Evolutionary conservation across 805 yeast genomes (phyloP), one percentile per base, ranked within the genome.

Genomic region (Pichia deserticola): DNA sequence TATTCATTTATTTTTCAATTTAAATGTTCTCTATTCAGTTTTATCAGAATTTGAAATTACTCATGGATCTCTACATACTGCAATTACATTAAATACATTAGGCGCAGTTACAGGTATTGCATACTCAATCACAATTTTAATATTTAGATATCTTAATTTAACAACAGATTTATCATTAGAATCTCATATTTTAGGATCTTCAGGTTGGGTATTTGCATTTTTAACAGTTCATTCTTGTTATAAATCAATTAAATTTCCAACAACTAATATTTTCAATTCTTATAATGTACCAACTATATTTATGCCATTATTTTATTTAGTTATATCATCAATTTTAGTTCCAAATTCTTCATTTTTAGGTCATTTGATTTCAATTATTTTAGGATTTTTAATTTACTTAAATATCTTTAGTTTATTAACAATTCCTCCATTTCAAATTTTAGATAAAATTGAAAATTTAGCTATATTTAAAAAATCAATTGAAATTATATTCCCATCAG

Each of bases 11-110:
- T 42, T 76, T 5, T 66, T 84, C 57, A 88, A 87, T 58, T 50
- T 78, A 8, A 52, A 79, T 37, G 75, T 84, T 1, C 61, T 89
- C 42, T 70, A 76, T 51, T 76, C 84, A 0, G 80, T 86, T 25
- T 63, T 88, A 58, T 70, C 82, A 11, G 71, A 73, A 46, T 89
- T 82, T 64, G 97, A 89, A 70, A 69, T 74, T 49, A 62, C 67
- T 27, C 84, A 87, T 59, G 97, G 97, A 6, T 88, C 97, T 0
- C 84, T 89, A 3, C 79, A 87, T 64, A 85, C 96, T 5, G 96
- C 95, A 5, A 72, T 89, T 42, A 82, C 89, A 13, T 69, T 89
- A 50, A 89, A 88, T 62, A 60, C 86, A 29, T 65, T 84, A 44
- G 86, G 95, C 2, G 81, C 84, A 1, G 64, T 79, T 5, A 75